Base-by-base conservation (phyloP, 2,329 filamentous ascomycete species). In the Pseudonectria foliicola region DNA sequence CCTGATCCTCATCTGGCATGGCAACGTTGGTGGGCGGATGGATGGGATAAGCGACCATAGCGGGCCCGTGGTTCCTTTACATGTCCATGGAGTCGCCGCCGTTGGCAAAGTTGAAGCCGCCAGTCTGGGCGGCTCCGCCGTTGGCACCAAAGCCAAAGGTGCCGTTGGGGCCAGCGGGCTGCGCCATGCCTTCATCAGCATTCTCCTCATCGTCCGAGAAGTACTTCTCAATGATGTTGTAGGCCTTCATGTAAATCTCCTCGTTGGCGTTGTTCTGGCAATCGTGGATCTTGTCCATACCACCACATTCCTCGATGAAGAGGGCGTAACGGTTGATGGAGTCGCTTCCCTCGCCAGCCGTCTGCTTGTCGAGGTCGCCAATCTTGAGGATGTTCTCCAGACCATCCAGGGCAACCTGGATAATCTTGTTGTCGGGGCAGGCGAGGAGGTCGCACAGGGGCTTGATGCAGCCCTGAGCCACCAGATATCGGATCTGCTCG, bases 201-300 rank as follows among this genome's bases (percentile, higher is more conserved):
- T 89, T 88, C 59, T 94, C 92, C 37, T 96, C 92, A 50, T 98
- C 92, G 56, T 98, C 92, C 0, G 89, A 95, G 71, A 98, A 98
- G 77, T 98, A 98, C 73, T 95, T 95, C 75, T 98, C 92, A 50
- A 98, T 98, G 66, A 98, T 98, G 76, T 94, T 96, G 76, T 96
- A 98, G 0, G 92, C 92, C 80, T 98, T 98, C 90, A 98, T 96
- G 75, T 98, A 98, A 53, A 98, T 98, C 68, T 98, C 92, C 69
- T 98, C 92, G 68, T 98, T 98, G 71, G 90, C 90, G 56, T 98
- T 98, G 72, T 93, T 95, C 73, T 98, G 92, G 77, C 92, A 96
- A 54, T 96, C 90, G 68, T 98, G 92, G 52, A 98, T 96, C 82
- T 96, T 96, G 73, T 96, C 92, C 92, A 98, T 98, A 49, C 92